Conservation (phyloP, 768 basidiomycete genomes). For the Kwoniella shandongensis region DNA sequence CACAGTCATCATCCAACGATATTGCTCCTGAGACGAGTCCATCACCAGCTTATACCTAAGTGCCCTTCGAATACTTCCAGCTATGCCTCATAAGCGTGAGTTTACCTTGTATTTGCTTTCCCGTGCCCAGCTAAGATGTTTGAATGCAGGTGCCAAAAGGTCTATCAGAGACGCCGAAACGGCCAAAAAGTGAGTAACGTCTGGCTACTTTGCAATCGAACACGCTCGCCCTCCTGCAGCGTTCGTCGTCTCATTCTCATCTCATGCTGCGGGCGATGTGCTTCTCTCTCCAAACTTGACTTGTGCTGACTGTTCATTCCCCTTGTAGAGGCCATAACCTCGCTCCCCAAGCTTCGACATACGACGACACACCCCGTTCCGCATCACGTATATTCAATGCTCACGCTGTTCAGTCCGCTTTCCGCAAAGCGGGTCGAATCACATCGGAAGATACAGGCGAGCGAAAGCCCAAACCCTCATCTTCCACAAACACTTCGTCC, state of each 20-base stretch:
- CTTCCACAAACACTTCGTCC: too few relatives aligned
- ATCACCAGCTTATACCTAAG: too few relatives aligned
- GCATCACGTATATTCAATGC: constrained; percentile 45
- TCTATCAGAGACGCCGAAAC: constrained; percentile 41
- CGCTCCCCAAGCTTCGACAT: constrained; percentile 25
- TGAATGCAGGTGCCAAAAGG: constrained; percentile 40
- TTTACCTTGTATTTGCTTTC: not conserved
- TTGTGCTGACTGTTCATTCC: too few relatives aligned
- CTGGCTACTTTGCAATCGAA: too few relatives aligned
- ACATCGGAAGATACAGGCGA: constrained; percentile 39
- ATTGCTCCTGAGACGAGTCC: not conserved
- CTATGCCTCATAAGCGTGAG: constrained; percentile 51
- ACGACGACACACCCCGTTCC: constrained; percentile 44
- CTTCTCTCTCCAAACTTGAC: too few relatives aligned
- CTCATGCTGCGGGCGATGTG: too few relatives aligned
- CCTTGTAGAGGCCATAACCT: constrained; percentile 35
- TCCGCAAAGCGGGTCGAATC: constrained; percentile 27
- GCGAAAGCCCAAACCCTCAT: constrained; percentile 4
- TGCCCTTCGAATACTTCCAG: too few relatives aligned
- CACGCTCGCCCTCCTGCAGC: too few relatives aligned
- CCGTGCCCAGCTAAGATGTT: not conserved
- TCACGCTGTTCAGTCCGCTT: constrained; percentile 28
- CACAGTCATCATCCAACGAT: too few relatives aligned
- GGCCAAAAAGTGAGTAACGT: constrained; percentile 39
- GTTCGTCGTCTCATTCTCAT: not conserved